Evolutionary conservation across 495 filamentous ascomycete genomes (phyloP).

Genomic region (Penicillium nucicola): DNA sequence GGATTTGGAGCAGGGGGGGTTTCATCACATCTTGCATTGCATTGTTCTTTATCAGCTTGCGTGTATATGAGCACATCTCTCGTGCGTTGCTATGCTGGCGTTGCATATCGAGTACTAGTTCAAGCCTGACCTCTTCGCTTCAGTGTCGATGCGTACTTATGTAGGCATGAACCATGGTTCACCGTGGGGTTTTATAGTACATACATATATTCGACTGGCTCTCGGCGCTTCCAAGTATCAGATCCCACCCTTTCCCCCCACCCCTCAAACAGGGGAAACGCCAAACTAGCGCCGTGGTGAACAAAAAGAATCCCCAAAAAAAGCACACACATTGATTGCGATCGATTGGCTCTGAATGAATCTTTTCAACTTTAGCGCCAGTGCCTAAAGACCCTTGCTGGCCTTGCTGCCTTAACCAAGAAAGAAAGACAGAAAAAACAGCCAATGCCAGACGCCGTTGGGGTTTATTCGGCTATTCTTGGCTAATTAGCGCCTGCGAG

Average conservation of each 20-base stretch:
- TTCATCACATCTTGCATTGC: background rate
- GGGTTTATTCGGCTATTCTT: too few relatives aligned
- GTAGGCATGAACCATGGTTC: slow-evolving; percentile 6
- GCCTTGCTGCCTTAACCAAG: slow-evolving; percentile 26
- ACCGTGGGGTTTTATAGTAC: background rate
- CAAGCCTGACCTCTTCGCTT: slow-evolving; percentile 10
- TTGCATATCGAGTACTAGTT: slow-evolving; percentile 14
- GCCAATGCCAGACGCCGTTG: background rate
- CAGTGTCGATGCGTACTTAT: too few relatives aligned
- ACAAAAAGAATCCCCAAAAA: too few relatives aligned
- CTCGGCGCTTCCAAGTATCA: background rate
- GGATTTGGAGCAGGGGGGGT: background rate
- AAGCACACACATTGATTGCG: background rate
- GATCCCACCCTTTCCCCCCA: background rate
- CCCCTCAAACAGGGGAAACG: background rate
- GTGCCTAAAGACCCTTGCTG: slow-evolving; percentile 5
- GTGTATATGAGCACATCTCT: slow-evolving; percentile 1
- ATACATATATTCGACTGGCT: too few relatives aligned
- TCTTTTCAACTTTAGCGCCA: slow-evolving; percentile 16
- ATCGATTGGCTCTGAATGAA: slow-evolving; percentile 30
- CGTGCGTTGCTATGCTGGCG: slow-evolving; percentile 14
- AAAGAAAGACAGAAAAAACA: background rate
- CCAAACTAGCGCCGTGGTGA: background rate
- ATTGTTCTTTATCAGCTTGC: background rate
- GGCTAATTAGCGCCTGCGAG: too few relatives aligned